Percentiles rank a stretch among this genome's conserved stretches.
Conservation (phyloP, 208 protist species). For the Strigomonas galati region DNA sequence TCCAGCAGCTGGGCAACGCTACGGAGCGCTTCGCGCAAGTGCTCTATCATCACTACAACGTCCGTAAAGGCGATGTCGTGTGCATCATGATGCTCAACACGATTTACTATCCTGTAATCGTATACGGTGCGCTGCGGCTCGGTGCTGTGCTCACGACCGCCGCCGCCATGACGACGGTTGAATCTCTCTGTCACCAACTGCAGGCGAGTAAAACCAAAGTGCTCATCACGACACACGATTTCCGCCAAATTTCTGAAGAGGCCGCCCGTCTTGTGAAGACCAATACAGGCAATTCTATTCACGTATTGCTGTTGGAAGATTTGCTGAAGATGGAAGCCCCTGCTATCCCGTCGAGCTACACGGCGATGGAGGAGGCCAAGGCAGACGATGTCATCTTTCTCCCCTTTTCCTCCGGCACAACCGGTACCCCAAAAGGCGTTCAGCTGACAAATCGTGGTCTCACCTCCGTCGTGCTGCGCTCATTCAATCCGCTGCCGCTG, state of each 20-base stretch:
- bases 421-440: constrained; percentile 45
- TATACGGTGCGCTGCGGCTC: constrained; percentile 30
- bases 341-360: constrained; percentile 15
- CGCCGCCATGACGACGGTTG: constrained; percentile 18
- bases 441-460: constrained; percentile 38
- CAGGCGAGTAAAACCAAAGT: constrained; percentile 21
- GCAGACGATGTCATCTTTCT: constrained; percentile 20
- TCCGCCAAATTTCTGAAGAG: constrained; percentile 2
- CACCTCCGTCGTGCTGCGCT: constrained; percentile 25
- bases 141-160: constrained; percentile 29
- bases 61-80: constrained; percentile 9
- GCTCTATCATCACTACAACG: constrained; percentile 27
- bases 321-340: not conserved
- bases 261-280: not conserved
- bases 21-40: constrained; percentile 23
- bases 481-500: too few species aligned
- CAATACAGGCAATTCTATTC: not conserved
- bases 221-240: constrained; percentile 18
- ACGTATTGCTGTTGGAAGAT: not conserved
- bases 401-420: constrained; percentile 29
- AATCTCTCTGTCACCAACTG: constrained; percentile 23
- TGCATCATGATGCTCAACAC: constrained; percentile 7
- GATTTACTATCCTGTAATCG: constrained; percentile 18
- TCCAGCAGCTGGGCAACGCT: constrained; percentile 22
- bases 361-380: not conserved